Percentiles rank a stretch among this genome's conserved stretches.
These are phyloP conservation scores for Phaseolus coccineus DNA, from an alignment of 331 rosid genomes.

Conservation along the genomic window DNA sequence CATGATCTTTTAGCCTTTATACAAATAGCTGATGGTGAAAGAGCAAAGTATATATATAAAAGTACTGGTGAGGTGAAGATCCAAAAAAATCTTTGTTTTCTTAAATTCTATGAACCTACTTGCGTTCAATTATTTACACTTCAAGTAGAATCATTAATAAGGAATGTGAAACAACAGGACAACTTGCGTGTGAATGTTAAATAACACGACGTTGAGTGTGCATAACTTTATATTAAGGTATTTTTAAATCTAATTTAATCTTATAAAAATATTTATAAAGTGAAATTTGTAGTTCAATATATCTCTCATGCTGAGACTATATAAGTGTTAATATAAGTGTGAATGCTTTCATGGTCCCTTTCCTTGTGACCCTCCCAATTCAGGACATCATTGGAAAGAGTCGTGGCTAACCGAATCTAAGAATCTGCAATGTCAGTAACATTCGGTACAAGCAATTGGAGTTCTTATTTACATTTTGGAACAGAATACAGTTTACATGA, in stretches of 20 bases:
- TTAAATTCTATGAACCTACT: neutral
- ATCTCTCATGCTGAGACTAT: too few relatives aligned
- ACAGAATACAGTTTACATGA: neutral
- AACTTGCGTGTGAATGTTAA: constrained; percentile 12
- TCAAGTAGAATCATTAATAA: neutral
- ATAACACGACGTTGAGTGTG: constrained; percentile 6
- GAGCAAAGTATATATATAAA: neutral
- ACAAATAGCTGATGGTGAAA: neutral
- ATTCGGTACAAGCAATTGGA: constrained; percentile 25
- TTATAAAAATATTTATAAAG: too few relatives aligned
- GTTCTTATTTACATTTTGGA: neutral
- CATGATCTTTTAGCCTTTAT: neutral
- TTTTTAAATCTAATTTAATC: too few relatives aligned
- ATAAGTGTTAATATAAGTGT: too few relatives aligned
- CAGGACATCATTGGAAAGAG: too few relatives aligned
- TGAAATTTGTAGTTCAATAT: too few relatives aligned
- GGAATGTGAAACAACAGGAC: constrained; percentile 6
- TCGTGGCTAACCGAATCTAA: neutral
- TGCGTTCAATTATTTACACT: neutral
- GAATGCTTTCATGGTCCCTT: too few relatives aligned
- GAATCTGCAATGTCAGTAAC: constrained; percentile 2
- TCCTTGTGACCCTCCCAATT: too few relatives aligned
- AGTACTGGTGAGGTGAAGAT: neutral
- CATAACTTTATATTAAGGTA: neutral
- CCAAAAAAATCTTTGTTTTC: neutral